These are phyloP conservation scores for Ogataea methanolica DNA, from an alignment of 805 yeast species.

Conservation along the genomic window DNA sequence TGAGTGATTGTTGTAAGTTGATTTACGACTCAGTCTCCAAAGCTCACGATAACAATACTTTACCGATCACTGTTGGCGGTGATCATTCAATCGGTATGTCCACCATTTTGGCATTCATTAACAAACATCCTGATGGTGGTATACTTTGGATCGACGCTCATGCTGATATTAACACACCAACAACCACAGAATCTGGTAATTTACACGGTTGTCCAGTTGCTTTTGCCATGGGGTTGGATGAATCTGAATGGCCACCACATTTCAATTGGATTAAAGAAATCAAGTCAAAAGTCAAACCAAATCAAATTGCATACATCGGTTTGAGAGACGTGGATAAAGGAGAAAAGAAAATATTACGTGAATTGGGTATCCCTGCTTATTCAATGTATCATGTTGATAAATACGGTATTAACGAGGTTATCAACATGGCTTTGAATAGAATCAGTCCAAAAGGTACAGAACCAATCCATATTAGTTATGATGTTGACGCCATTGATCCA, in stretches of 20 bases:
- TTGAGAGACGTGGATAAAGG: conserved; percentile 88
- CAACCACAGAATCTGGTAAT: conserved; percentile 80
- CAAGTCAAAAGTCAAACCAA: conserved; percentile 54
- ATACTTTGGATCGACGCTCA: conserved; percentile 97
- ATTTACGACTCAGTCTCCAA: conserved; percentile 57
- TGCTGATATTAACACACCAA: conserved; percentile 91
- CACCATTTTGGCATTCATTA: conserved; percentile 79
- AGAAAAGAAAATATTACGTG: conserved; percentile 70
- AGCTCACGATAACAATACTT: conserved; percentile 42
- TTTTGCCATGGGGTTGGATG: conserved; percentile 78
- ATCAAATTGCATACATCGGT: conserved; percentile 86
- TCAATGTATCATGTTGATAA: conserved; percentile 96
- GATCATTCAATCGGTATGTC: conserved; percentile 97
- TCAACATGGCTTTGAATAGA: conserved; percentile 81
- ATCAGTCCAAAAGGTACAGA: conserved; percentile 63
- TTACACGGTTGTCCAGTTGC: conserved; percentile 96
- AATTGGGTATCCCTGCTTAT: conserved; percentile 73
- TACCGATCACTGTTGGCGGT: conserved; percentile 90
- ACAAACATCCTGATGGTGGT: conserved; percentile 80
- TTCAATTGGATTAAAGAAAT: conserved; percentile 64
- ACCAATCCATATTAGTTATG: conserved; percentile 90
- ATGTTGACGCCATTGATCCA: conserved; percentile 97
- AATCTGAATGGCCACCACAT: conserved; percentile 62
- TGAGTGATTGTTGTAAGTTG: conserved; percentile 62
- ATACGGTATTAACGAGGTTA: conserved; percentile 85